Conservation (phyloP, 257 asterid species). For the Lycium barbarum region DNA sequence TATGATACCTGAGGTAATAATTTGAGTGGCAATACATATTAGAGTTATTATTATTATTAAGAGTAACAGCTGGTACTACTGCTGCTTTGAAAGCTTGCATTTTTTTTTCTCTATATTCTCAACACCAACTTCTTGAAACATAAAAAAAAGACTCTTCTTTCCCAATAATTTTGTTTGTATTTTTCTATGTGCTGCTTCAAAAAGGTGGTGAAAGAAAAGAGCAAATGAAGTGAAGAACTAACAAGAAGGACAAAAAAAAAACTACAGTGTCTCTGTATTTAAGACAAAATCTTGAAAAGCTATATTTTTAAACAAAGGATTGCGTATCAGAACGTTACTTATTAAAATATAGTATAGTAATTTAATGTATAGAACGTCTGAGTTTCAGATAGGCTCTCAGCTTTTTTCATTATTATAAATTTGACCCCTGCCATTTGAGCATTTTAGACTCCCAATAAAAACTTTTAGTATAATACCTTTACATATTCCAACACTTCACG, state of each 20-base stretch:
- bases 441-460: constrained; percentile 37
- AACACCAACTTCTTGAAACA: neutral
- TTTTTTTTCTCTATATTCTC: neutral
- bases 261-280: neutral
- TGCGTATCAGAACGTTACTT: constrained; percentile 43
- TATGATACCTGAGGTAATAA: constrained; percentile 64
- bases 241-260: constrained; percentile 23
- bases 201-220: constrained; percentile 30
- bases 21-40: constrained; percentile 69
- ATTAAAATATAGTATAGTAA: neutral
- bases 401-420: constrained; percentile 47
- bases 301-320: constrained; percentile 11
- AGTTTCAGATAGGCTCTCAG: constrained; percentile 36
- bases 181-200: constrained; percentile 5
- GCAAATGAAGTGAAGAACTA: constrained; percentile 21
- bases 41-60: constrained; percentile 40
- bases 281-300: constrained; percentile 17
- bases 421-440: constrained; percentile 37
- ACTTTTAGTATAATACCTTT: neutral
- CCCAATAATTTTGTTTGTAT: constrained; percentile 20
- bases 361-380: constrained; percentile 38
- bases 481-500: neutral
- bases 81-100: constrained; percentile 68
- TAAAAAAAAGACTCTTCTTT: constrained; percentile 3
- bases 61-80: constrained; percentile 37